Percentiles rank a stretch among this genome's conserved stretches.
Evolutionary conservation across 2,329 filamentous ascomycete species (phyloP).

Genomic region (Fusarium tricinctum): DNA sequence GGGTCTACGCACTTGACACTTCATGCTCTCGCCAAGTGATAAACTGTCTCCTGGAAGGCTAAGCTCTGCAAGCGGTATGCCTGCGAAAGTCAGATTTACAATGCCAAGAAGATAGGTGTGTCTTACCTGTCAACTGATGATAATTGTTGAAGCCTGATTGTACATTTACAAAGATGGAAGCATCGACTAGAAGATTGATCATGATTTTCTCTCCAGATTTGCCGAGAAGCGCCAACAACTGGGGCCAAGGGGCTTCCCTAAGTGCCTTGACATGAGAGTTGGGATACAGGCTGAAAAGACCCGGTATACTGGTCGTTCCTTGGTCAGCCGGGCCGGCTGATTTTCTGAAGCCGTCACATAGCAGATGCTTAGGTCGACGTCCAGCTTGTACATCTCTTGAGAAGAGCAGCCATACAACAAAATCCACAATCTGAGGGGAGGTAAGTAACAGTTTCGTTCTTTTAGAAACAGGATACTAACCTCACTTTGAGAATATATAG

Average conservation of each 20-base stretch:
- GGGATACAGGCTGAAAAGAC: conserved; percentile 72
- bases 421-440: conserved; percentile 76
- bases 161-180: conserved; percentile 79
- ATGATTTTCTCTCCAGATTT: conserved; percentile 82
- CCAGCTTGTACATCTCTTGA: conserved; percentile 63
- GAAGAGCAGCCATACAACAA: conserved; percentile 83
- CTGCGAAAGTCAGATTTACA: conserved; percentile 50
- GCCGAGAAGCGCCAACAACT: conserved; percentile 80
- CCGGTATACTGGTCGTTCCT: conserved; percentile 68
- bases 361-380: conserved; percentile 75
- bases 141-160: conserved; percentile 74
- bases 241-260: conserved; percentile 80
- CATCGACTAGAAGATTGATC: conserved; percentile 81
- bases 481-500: conserved; percentile 72
- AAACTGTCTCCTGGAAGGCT: conserved; percentile 46
- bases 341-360: conserved; percentile 86
- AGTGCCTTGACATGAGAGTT: conserved; percentile 80
- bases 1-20: conserved; percentile 50
- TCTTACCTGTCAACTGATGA: conserved; percentile 82
- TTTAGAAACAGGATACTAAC: conserved; percentile 56
- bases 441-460: conserved; percentile 27
- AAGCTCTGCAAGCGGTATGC: conserved; percentile 65
- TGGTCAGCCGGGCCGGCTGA: conserved; percentile 52
- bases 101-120: not conserved
- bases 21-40: conserved; percentile 8